Evolutionary conservation across 352 stramenopile genomes (phyloP), one percentile per base, ranked within the genome.

Genomic region (Thalassiosira delicatula): DNA sequence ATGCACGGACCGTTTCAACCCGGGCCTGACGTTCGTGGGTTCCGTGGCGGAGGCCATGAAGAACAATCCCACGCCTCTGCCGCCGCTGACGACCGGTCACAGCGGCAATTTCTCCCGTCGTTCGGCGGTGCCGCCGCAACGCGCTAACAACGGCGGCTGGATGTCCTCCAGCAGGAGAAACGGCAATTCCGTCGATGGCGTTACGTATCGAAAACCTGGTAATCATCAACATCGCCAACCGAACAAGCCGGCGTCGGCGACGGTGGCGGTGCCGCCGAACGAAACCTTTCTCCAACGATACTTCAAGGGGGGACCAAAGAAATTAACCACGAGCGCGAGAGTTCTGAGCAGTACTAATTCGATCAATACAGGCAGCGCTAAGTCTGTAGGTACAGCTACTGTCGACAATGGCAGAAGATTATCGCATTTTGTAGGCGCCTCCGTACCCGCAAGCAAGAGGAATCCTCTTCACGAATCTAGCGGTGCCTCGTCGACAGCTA

Each of bases 21-120:
- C 60, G n/a, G 73, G 60, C 8, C 40, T 87, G 40, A n/a, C 68
- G 23, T 87, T 87, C 56, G 71, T 87, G 40, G 80, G 80, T 11
- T 83, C 67, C 23, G 46, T 53, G 4, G 53, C 56, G 44, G 80
- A 87, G 65, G 73, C 80, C 8, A 33, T 69, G 59, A 71, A 69
- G 27, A 67, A 81, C 25, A 30, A 59, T 21, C 33, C 53, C 8
- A n/a, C 61, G 37, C 30, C 65, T 12, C 40, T 57, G 12, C 53
- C 37, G 37, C 21, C 19, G 0, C 42, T 66, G 21, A 33, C 63
- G 9, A 32, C 11, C 68, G 23, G 14, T 60, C 19, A n/a, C 33
- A 19, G 11, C 25, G 11, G 14, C 19, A 66, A 30, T 42, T 49
- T 3, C 27, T 35, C 25, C 19, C 46, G 56, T 35, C 32, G 49